A percentile compares a stretch with the other conserved stretches of the same genome.
These are phyloP conservation scores for Amniculicola lignicola DNA, from an alignment of 495 filamentous ascomycete species.

Conservation along the genomic window DNA sequence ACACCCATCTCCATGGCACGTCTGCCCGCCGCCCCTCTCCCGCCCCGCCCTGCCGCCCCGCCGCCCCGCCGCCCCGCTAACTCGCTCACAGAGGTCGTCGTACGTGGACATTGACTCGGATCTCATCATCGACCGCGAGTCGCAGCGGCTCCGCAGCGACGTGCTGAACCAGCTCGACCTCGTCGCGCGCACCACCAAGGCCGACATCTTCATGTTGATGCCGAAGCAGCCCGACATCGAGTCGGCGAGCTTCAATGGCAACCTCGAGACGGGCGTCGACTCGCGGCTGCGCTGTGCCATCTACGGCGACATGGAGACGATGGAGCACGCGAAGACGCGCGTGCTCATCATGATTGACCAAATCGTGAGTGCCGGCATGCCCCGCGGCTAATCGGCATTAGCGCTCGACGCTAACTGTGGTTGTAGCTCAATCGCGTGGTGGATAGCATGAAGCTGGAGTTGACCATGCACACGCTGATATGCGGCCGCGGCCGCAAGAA, in stretches of 20 bases:
- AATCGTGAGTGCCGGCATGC: slow-evolving; percentile 61
- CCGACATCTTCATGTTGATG: slow-evolving; percentile 91
- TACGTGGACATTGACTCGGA: slow-evolving; percentile 88
- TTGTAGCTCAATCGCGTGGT: slow-evolving; percentile 78
- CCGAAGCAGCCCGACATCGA: slow-evolving; percentile 60
- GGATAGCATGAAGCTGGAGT: slow-evolving; percentile 76
- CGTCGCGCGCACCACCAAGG: slow-evolving; percentile 79
- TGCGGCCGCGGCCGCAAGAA: slow-evolving; percentile 92
- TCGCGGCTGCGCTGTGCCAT: slow-evolving; percentile 86
- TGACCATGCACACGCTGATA: slow-evolving; percentile 81
- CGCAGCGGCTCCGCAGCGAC: slow-evolving; percentile 62
- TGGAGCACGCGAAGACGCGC: slow-evolving; percentile 93
- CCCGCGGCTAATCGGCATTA: slow-evolving; percentile 8
- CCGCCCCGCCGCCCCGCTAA: background rate
- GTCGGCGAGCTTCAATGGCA: slow-evolving; percentile 60
- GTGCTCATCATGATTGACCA: slow-evolving; percentile 96
- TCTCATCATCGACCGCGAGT: slow-evolving; percentile 69
- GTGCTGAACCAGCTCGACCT: slow-evolving; percentile 83
- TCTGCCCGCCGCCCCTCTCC: no score
- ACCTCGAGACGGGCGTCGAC: slow-evolving; percentile 65
- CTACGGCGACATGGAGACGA: slow-evolving; percentile 91
- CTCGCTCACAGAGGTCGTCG: slow-evolving; percentile 67
- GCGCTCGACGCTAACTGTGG: slow-evolving; percentile 39
- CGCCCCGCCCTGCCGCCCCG: no score
- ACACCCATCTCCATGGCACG: slow-evolving; percentile 84